Evolutionary conservation across 2,329 filamentous ascomycete genomes (phyloP), one percentile per base, ranked within the genome.

Genomic region (Nakataea oryzae): DNA sequence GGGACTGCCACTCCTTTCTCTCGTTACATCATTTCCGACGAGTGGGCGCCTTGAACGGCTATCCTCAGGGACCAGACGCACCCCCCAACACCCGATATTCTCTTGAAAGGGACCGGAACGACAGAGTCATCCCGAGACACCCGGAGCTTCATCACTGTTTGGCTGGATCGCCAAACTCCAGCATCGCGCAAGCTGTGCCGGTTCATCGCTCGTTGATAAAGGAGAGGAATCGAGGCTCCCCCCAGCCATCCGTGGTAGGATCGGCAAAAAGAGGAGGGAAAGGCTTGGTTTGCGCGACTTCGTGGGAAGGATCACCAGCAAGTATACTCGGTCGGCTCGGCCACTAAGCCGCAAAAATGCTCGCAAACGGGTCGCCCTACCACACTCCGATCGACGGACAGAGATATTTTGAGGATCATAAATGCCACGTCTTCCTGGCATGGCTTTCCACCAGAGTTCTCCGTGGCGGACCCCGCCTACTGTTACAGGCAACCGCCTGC

Each of bases 391-490:
- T 41, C 28, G 54, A 61, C 12, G 59, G 59, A 41, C 59, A 57
- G 3, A 30, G 29, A 11, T 61, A n/a, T 24, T 56, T 47, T 29
- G n/a, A 56, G 13, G 56, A 32, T 11, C 63, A 47, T 56, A 32
- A 65, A 59, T 4, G 61, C 7, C 62, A 58, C 9, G 24, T 61
- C 4, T 27, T 71, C 1, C 63, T 72, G 12, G 66, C 64, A 58
- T 72, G 71, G 60, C 70, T 72, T 58, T 71, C 70, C 21, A 66
- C 66, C 41, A 65, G 67, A 27, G 66, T 70, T 24, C 41, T 71
- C 12, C 69, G 70, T 58, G 65, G 68, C 32, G 70, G 70, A 1
- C 71, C 71, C 2, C 67, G 59, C 26, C 64, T 72, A 12, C 59
- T 73, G 13, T 55, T 71, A 3, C 69, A 71, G 50, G 63, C 71